Percentiles rank a stretch among this genome's conserved stretches.
Conservation (phyloP, 2,329 filamentous ascomycete genomes). For the Colletotrichum sp. region DNA sequence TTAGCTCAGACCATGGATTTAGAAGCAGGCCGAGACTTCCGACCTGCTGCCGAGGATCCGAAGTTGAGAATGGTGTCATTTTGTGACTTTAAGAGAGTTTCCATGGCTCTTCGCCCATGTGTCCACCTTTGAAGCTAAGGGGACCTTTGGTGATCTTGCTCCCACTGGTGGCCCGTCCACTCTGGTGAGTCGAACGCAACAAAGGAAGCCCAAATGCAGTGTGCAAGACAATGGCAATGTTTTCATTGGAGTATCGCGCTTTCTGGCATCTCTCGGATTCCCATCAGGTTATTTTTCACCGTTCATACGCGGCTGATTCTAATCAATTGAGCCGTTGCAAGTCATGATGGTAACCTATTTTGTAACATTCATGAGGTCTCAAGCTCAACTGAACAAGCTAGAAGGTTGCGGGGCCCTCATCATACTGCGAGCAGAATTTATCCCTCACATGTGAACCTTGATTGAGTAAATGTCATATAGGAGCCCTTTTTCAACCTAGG, state of each 20-base stretch:
- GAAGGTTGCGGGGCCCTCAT: neutral
- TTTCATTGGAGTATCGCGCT: neutral
- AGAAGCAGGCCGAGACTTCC: neutral
- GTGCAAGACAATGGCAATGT: neutral
- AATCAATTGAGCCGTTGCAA: neutral
- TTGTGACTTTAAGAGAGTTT: neutral
- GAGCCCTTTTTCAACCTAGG: neutral
- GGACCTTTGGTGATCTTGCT: neutral
- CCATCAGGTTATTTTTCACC: no score
- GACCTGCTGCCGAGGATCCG: neutral
- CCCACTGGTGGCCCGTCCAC: neutral
- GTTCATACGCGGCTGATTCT: no score
- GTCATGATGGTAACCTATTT: neutral
- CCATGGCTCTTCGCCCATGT: neutral
- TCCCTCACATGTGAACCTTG: neutral
- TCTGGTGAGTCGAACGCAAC: neutral
- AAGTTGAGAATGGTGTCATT: neutral
- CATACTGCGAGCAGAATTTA: neutral
- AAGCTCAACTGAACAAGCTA: neutral
- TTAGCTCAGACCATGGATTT: neutral
- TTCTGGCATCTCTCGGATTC: neutral
- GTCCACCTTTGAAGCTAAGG: neutral
- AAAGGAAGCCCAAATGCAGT: rapidly evolving
- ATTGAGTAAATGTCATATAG: neutral
- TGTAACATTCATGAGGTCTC: neutral